These are phyloP conservation scores for Cladorrhinum samala DNA, from an alignment of 495 filamentous ascomycete species.

Conservation along the genomic window DNA sequence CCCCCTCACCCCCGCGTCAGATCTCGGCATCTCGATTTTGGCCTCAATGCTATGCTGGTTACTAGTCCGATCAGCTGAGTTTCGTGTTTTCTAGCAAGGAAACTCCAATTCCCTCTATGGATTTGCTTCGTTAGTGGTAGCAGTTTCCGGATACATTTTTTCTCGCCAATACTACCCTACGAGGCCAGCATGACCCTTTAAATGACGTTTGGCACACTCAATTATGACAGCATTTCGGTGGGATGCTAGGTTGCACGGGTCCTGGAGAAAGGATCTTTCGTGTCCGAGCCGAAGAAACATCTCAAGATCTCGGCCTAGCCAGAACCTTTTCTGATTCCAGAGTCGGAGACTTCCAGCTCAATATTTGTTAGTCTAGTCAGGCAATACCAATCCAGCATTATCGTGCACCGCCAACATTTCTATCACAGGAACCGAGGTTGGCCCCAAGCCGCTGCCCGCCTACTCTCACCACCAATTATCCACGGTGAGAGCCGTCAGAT, in stretches of 20 bases:
- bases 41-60: conserved; percentile 7
- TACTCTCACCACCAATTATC: too few species aligned
- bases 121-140: too few species aligned
- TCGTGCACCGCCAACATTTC: background rate
- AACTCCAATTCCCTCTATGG: background rate
- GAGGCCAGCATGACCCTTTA: background rate
- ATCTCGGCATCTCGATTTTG: conserved; percentile 31
- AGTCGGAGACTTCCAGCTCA: background rate
- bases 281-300: background rate
- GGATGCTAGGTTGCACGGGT: background rate
- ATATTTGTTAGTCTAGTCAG: background rate
- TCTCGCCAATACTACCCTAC: background rate
- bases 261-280: background rate
- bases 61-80: too few species aligned
- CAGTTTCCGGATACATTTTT: background rate
- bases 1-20: conserved; percentile 1
- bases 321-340: background rate
- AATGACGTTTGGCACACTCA: background rate
- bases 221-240: background rate
- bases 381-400: background rate
- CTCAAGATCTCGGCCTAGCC: background rate
- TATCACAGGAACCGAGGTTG: background rate
- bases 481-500: too few species aligned
- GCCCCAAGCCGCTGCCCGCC: background rate
- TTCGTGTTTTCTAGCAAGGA: too few species aligned